Conservation (phyloP, 352 stramenopile species). For the Phytophthora palmivora region DNA sequence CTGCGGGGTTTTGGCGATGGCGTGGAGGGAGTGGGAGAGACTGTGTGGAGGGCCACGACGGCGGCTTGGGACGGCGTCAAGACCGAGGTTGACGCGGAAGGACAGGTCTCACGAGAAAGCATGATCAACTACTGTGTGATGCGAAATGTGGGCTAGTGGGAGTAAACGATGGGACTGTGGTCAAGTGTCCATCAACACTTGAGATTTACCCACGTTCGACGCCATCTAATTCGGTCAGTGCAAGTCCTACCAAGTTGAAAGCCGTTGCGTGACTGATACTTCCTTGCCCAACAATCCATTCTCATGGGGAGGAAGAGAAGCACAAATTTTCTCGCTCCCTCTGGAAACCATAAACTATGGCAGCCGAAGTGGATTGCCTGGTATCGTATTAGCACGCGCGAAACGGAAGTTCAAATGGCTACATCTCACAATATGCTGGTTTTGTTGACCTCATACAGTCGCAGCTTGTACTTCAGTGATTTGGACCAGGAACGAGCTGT, state of each 20-base stretch:
- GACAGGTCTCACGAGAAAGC: background rate
- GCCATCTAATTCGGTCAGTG: background rate
- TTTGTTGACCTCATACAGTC: background rate
- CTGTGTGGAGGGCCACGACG: slow-evolving; percentile 20
- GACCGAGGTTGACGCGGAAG: slow-evolving; percentile 11
- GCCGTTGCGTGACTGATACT: background rate
- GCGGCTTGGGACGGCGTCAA: slow-evolving; percentile 31
- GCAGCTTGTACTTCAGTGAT: too few relatives aligned
- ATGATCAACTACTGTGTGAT: slow-evolving; percentile 6
- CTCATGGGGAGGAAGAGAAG: background rate
- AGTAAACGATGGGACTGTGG: too few relatives aligned
- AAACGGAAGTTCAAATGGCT: background rate
- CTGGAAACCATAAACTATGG: background rate
- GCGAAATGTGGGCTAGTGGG: slow-evolving; percentile 10
- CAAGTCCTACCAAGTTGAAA: too few relatives aligned
- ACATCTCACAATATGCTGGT: background rate
- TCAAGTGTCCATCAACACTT: slow-evolving; percentile 3
- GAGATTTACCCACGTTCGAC: background rate
- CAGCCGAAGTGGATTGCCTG: background rate
- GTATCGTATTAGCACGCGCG: background rate
- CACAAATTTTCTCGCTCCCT: background rate
- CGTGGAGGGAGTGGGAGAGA: slow-evolving; percentile 3
- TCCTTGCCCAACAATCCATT: background rate
- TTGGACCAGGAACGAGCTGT: background rate
- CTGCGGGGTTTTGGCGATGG: slow-evolving; percentile 9